Evolutionary conservation across 2,329 filamentous ascomycete genomes (phyloP).

Genomic region (Didymellaceae sp.): DNA sequence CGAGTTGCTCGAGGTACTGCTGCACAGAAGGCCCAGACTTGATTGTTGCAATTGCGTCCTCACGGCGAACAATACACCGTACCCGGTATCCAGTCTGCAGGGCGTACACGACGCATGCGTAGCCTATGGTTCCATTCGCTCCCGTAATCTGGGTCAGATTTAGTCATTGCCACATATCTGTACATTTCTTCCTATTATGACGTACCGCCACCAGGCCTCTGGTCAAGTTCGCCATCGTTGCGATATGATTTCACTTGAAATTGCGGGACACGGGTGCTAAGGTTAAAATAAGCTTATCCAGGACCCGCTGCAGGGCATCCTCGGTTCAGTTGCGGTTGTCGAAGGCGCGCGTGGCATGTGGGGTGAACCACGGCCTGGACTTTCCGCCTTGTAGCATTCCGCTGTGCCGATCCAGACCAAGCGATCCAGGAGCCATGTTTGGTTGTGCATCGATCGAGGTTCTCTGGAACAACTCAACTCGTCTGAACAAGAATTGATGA

Average conservation of each 20-base stretch:
- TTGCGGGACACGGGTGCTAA: not conserved
- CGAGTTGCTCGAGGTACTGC: constrained; percentile 25
- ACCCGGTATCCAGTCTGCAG: constrained; percentile 39
- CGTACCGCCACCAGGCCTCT: constrained; percentile 37
- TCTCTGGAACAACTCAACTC: not conserved
- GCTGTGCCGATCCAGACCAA: constrained; percentile 10
- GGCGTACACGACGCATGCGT: constrained; percentile 37
- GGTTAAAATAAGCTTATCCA: constrained; percentile 2
- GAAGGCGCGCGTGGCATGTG: constrained; percentile 3
- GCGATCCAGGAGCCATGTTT: not conserved
- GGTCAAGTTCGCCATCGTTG: constrained; percentile 12
- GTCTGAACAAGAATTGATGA: constrained; percentile 8
- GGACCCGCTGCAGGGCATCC: constrained; percentile 1
- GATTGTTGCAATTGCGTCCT: constrained; percentile 34
- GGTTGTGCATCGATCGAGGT: constrained; percentile 11
- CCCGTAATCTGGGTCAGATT: constrained; percentile 38
- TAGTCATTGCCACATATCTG: not conserved
- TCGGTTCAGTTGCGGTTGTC: constrained; percentile 2
- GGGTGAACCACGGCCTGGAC: constrained; percentile 4
- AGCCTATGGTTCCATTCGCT: constrained; percentile 46
- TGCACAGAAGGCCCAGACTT: constrained; percentile 37
- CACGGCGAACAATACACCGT: constrained; percentile 41
- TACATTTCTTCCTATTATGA: not conserved
- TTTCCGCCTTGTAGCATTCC: not conserved
- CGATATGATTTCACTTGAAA: not conserved